These are phyloP conservation scores for Akebia trifoliata DNA, from an alignment of 164 flowering plant genomes.

Conservation along the genomic window DNA sequence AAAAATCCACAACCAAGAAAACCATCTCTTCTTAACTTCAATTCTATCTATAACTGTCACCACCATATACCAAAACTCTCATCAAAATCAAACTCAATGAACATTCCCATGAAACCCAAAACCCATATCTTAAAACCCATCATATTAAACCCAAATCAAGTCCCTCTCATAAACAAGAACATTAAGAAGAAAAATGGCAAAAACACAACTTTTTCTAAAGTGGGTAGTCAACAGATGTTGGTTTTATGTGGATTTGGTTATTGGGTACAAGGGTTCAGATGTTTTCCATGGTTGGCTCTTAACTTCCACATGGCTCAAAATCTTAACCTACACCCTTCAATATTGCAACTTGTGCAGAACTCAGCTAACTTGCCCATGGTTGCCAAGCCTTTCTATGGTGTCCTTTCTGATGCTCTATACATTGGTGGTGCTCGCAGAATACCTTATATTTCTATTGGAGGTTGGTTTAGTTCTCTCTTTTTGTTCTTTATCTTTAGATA, in stretches of 20 bases:
- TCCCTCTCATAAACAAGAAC: conserved; percentile 10
- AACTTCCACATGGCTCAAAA: conserved; percentile 69
- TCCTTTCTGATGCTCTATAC: conserved; percentile 81
- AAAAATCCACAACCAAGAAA: not conserved
- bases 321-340: conserved; percentile 60
- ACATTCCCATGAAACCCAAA: conserved; percentile 17
- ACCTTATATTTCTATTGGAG: conserved; percentile 89
- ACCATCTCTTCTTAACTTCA: not conserved
- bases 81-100: conserved; percentile 8
- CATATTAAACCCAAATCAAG: conserved; percentile 14
- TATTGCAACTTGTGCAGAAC: conserved; percentile 76
- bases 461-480: conserved; percentile 20
- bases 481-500: not conserved
- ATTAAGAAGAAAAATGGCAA: conserved; percentile 13
- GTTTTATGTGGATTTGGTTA: conserved; percentile 78
- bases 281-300: conserved; percentile 91
- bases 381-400: conserved; percentile 84
- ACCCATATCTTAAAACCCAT: conserved; percentile 21
- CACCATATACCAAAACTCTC: conserved; percentile 20
- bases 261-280: conserved; percentile 93
- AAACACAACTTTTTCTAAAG: conserved; percentile 13
- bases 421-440: conserved; percentile 77
- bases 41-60: not conserved
- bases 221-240: conserved; percentile 43
- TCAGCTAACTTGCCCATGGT: conserved; percentile 83